Evolutionary conservation across 257 asterid species (phyloP).

Genomic region (Misopates orontium): DNA sequence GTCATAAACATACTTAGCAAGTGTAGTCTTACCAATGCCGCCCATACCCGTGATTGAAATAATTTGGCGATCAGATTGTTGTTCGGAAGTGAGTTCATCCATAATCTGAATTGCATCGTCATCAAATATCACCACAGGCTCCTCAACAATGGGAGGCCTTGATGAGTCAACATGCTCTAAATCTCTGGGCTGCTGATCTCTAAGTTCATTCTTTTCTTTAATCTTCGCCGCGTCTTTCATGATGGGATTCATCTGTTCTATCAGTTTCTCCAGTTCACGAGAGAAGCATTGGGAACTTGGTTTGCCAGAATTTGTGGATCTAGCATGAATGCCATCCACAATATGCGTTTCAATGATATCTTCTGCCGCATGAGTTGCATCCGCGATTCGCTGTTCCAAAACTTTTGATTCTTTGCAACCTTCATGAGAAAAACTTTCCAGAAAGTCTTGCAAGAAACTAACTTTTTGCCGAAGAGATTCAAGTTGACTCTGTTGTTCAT

Average conservation of each 20-base stretch:
- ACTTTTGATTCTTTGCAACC: too few relatives aligned
- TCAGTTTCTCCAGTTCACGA: background rate
- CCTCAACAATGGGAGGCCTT: background rate
- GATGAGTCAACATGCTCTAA: too few relatives aligned
- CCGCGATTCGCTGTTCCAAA: too few relatives aligned
- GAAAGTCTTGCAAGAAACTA: conserved; percentile 1
- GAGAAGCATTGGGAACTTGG: background rate
- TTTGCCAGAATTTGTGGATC: background rate
- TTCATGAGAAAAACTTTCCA: background rate
- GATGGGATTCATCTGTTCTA: background rate
- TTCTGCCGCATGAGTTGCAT: background rate
- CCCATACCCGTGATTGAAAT: conserved; percentile 13
- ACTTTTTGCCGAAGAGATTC: background rate
- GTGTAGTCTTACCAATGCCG: conserved; percentile 13
- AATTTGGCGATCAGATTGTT: background rate
- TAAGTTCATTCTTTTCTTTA: background rate
- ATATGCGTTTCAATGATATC: conserved; percentile 8
- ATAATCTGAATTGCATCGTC: too few relatives aligned
- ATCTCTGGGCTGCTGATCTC: too few relatives aligned
- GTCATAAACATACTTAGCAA: conserved; percentile 6
- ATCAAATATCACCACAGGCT: too few relatives aligned
- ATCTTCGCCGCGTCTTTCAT: background rate
- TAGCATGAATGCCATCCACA: background rate
- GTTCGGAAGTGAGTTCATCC: too few relatives aligned
- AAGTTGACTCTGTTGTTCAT: background rate